Percentiles rank a stretch among this genome's conserved stretches.
Evolutionary conservation across 441 rosid genomes (phyloP).

Genomic region (Omphalea diandra): DNA sequence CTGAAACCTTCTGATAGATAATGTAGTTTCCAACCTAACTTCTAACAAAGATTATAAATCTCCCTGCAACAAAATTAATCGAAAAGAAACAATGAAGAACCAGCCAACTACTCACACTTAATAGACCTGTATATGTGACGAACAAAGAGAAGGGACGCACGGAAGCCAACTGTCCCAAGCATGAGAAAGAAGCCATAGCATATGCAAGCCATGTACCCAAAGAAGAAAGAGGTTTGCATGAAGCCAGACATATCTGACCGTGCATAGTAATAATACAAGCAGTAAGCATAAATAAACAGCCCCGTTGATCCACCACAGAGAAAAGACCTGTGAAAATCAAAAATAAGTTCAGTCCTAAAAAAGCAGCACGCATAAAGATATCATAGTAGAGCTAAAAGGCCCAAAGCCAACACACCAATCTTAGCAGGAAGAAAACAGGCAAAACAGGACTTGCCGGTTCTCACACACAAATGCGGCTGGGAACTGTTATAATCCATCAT

Average conservation of each 20-base stretch:
- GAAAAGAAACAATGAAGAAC: neutral
- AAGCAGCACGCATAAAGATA: neutral
- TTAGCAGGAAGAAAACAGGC: no score
- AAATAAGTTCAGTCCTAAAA: neutral
- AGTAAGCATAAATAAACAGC: conserved; percentile 46
- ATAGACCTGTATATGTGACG: conserved; percentile 56
- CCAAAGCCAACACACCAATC: no score
- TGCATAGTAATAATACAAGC: conserved; percentile 51
- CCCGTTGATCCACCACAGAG: conserved; percentile 59
- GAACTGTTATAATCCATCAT: no score
- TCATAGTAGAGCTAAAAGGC: neutral
- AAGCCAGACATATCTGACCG: conserved; percentile 59
- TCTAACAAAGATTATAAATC: conserved; percentile 12
- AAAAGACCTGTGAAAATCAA: conserved; percentile 36
- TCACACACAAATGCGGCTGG: no score
- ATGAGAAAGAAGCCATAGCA: conserved; percentile 57
- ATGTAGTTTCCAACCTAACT: neutral
- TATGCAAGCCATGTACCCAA: conserved; percentile 59
- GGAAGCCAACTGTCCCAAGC: conserved; percentile 53
- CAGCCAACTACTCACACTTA: conserved; percentile 46
- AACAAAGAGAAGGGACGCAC: conserved; percentile 47
- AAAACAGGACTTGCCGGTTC: no score
- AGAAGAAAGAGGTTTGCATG: conserved; percentile 61
- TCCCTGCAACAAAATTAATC: neutral
- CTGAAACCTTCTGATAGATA: neutral